phyloP scores from a whole-genome alignment of 1,284 basidiomycete species.

The Microbotryomycetes sp. region DNA sequence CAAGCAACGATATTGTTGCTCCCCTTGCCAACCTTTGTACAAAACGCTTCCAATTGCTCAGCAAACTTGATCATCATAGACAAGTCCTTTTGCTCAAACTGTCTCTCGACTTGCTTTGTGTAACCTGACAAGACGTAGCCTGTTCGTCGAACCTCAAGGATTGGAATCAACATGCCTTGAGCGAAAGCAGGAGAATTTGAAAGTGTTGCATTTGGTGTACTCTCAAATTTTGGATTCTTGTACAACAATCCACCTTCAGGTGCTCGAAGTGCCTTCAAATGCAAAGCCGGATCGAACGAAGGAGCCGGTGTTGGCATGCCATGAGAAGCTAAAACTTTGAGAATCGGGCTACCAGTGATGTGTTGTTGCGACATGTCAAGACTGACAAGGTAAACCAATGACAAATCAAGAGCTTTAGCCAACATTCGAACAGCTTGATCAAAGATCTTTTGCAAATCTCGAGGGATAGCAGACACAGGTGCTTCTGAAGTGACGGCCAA shows the following conservation, averaged over 20 bases:
- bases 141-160: slow-evolving; percentile 28
- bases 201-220: not conserved
- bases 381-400: slow-evolving; percentile 36
- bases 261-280: slow-evolving; percentile 35
- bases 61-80: slow-evolving; percentile 34
- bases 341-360: slow-evolving; percentile 1
- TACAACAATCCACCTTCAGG: slow-evolving; percentile 38
- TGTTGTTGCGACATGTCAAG: slow-evolving; percentile 22
- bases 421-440: slow-evolving; percentile 34
- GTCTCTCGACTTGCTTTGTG: slow-evolving; percentile 23
- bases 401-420: slow-evolving; percentile 32
- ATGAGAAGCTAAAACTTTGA: slow-evolving; percentile 31
- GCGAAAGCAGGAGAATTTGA: slow-evolving; percentile 8
- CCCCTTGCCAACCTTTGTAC: slow-evolving; percentile 8
- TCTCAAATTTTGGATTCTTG: slow-evolving; percentile 29
- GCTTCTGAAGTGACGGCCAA: slow-evolving; percentile 28
- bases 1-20: no score
- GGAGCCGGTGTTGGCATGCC: slow-evolving; percentile 33
- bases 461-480: slow-evolving; percentile 23
- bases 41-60: slow-evolving; percentile 27
- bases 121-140: slow-evolving; percentile 38
- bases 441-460: slow-evolving; percentile 35
- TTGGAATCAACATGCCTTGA: slow-evolving; percentile 35
- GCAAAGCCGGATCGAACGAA: slow-evolving; percentile 36
- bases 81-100: slow-evolving; percentile 34